A percentile compares a stretch with the other conserved stretches of the same genome.
Conservation (phyloP, 169 alveolate genomes). For the Plasmodium gonderi region DNA sequence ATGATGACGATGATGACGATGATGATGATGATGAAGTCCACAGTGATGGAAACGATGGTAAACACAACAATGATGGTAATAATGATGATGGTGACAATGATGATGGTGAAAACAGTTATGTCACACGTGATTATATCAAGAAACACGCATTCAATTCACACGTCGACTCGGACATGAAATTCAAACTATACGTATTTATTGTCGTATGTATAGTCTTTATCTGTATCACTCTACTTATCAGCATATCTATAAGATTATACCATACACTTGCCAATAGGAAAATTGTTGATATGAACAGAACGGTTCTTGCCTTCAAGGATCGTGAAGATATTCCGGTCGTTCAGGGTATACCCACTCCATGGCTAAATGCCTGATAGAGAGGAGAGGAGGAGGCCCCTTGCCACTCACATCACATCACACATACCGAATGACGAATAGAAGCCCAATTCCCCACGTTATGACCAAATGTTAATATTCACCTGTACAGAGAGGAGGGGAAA, state of each 20-base stretch:
- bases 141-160: background rate
- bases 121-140: background rate
- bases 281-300: background rate
- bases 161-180: background rate
- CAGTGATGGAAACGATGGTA: background rate
- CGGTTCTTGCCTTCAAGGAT: background rate
- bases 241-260: background rate
- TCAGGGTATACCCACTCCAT: conserved; percentile 31
- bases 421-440: too few relatives aligned
- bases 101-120: background rate
- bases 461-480: too few relatives aligned
- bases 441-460: too few relatives aligned
- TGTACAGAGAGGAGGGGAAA: too few relatives aligned
- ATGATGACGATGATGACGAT: background rate
- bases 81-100: background rate
- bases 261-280: background rate
- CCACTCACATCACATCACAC: too few relatives aligned
- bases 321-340: background rate
- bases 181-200: background rate
- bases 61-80: background rate
- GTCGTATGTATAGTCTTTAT: background rate
- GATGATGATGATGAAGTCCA: background rate
- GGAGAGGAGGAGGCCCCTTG: background rate
- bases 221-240: background rate
- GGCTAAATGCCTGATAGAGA: conserved; percentile 27